Conservation (phyloP, 2,329 filamentous ascomycete genomes). For the Aureobasidium sp. region DNA sequence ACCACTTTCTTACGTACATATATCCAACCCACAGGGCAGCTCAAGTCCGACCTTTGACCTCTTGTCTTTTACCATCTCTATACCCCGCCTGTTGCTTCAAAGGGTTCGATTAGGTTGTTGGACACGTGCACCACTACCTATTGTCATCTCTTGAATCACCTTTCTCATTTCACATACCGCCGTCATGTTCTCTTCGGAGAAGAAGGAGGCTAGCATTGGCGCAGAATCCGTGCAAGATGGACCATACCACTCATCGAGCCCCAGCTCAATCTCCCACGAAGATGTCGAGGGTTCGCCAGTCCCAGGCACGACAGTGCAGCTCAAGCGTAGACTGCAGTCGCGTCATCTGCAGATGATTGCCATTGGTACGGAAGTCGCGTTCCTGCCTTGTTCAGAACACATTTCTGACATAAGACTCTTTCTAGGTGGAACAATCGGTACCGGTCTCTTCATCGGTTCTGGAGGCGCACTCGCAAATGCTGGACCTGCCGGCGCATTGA, state of each 20-base stretch:
- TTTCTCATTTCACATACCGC: neutral
- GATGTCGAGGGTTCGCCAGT: slow-evolving; percentile 9
- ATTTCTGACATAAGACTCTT: neutral
- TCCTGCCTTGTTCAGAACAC: neutral
- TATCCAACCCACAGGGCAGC: slow-evolving; percentile 7
- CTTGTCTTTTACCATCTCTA: neutral
- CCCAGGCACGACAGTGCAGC: slow-evolving; percentile 24
- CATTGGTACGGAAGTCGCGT: slow-evolving; percentile 20
- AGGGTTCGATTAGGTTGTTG: slow-evolving; percentile 2
- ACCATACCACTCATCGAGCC: neutral
- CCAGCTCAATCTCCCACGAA: slow-evolving; percentile 1
- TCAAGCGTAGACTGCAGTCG: slow-evolving; percentile 28
- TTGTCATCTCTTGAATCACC: neutral
- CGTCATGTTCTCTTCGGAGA: slow-evolving; percentile 6
- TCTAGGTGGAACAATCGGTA: slow-evolving; percentile 26
- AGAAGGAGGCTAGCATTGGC: neutral
- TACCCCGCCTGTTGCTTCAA: slow-evolving; percentile 7
- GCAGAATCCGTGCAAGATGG: neutral
- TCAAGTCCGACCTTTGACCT: slow-evolving; percentile 2
- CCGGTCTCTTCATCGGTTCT: slow-evolving; percentile 34
- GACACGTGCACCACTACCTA: slow-evolving; percentile 4
- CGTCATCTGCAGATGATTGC: slow-evolving; percentile 33
- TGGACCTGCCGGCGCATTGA: slow-evolving; percentile 38
- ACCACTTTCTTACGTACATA: slow-evolving; percentile 13
- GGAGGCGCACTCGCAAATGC: slow-evolving; percentile 31